Percentiles rank a stretch among this genome's conserved stretches.
Conservation (phyloP, 371 early-diverging fungal species). For the Mortierella sp. region DNA sequence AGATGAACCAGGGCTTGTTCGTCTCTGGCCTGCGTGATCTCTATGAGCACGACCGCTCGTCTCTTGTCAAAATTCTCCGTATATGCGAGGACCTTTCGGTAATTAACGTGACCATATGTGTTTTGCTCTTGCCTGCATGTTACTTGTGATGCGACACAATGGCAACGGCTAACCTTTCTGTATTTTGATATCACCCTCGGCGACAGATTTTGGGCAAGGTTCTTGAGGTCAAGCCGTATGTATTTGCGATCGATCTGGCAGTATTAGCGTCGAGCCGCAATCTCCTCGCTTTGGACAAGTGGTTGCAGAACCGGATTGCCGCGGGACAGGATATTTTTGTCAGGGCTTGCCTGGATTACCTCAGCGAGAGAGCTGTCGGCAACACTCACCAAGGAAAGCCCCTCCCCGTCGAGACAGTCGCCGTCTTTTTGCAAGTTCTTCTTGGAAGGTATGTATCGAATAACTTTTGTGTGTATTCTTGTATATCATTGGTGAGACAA, state of each 20-base stretch:
- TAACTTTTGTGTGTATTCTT: background rate
- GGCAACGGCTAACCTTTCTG: background rate
- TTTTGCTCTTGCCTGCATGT: background rate
- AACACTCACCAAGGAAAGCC: constrained; percentile 28
- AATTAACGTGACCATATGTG: constrained; percentile 12
- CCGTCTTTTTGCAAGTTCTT: constrained; percentile 79
- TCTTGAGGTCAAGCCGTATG: constrained; percentile 78
- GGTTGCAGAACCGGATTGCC: constrained; percentile 83
- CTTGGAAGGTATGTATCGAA: constrained; percentile 65
- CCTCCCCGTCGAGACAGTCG: constrained; percentile 78
- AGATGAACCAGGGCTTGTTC: constrained; percentile 72
- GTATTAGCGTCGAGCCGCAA: constrained; percentile 87
- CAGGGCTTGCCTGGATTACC: constrained; percentile 83
- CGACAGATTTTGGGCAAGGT: constrained; percentile 78
- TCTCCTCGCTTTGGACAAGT: constrained; percentile 89
- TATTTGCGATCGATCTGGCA: constrained; percentile 89
- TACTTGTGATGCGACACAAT: background rate
- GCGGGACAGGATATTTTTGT: constrained; percentile 80
- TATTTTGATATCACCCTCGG: background rate
- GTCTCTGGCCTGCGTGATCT: constrained; percentile 79
- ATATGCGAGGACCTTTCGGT: constrained; percentile 89
- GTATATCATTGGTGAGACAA: no score
- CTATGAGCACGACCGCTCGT: constrained; percentile 80
- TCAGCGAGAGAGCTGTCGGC: constrained; percentile 76
- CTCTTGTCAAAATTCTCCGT: constrained; percentile 83